Evolutionary conservation across 257 asterid genomes (phyloP).

Genomic region (Solanum chaucha): DNA sequence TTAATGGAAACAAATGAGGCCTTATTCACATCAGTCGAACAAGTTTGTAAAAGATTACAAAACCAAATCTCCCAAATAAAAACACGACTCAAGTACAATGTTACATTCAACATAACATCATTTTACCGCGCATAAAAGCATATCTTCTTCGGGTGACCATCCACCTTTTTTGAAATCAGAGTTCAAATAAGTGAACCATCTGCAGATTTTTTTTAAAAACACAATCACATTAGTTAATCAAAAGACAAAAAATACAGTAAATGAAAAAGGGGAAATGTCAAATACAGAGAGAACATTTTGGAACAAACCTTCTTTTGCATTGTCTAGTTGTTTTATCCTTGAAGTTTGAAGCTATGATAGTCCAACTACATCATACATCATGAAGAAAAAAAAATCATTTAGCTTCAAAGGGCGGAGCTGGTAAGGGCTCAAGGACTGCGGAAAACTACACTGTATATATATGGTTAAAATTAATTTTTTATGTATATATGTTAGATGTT

Average conservation of each 20-base stretch:
- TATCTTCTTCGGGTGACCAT: slow-evolving; percentile 98
- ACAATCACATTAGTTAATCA: not conserved
- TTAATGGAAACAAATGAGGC: not conserved
- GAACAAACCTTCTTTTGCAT: slow-evolving; percentile 87
- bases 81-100: not conserved
- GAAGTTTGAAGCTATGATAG: slow-evolving; percentile 73
- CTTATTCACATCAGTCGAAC: too few species aligned
- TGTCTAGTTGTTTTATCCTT: slow-evolving; percentile 94
- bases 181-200: slow-evolving; percentile 96
- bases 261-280: not conserved
- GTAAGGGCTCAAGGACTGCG: not conserved
- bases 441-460: too few species aligned
- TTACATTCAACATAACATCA: not conserved
- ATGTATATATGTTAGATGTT: too few species aligned
- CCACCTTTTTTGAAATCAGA: slow-evolving; percentile 98
- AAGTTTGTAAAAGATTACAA: not conserved
- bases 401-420: not conserved
- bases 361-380: slow-evolving; percentile 55
- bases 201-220: slow-evolving; percentile 3
- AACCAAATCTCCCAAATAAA: not conserved
- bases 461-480: too few species aligned
- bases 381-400: not conserved
- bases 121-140: slow-evolving; percentile 85
- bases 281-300: not conserved
- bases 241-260: not conserved